phyloP scores from a whole-genome alignment of 305 asterid species.

The Fraxinus dipetala region DNA sequence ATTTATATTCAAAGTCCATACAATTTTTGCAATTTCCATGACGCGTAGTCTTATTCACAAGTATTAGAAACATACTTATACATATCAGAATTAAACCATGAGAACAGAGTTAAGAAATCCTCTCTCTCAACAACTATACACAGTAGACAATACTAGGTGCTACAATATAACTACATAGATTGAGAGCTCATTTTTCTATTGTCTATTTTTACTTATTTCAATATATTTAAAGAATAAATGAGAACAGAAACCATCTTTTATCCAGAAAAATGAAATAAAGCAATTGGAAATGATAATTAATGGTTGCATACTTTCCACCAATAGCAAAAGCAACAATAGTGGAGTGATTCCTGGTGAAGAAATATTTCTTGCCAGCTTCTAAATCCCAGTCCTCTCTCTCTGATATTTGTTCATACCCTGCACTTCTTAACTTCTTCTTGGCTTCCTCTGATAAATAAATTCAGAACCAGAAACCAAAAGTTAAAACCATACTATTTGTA shows the following conservation, averaged over 20 bases:
- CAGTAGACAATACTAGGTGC: neutral
- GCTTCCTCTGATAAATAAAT: constrained; percentile 58
- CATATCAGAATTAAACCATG: neutral
- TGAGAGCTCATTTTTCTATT: neutral
- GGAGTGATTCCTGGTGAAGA: constrained; percentile 87
- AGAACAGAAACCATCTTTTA: neutral
- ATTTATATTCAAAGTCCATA: neutral
- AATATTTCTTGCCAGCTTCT: constrained; percentile 82
- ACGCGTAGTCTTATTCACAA: neutral
- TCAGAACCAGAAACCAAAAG: constrained; percentile 10
- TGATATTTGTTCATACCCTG: constrained; percentile 62
- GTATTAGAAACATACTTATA: neutral
- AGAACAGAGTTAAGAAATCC: neutral
- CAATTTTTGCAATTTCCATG: neutral
- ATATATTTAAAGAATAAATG: neutral
- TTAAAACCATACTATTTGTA: neutral
- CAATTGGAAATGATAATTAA: neutral
- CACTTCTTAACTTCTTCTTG: constrained; percentile 60
- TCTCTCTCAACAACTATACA: neutral
- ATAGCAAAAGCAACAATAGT: constrained; percentile 93
- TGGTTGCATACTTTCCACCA: constrained; percentile 68
- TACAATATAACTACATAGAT: neutral
- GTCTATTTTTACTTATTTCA: neutral
- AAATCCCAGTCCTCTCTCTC: constrained; percentile 87
- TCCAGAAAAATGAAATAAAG: neutral